Evolutionary conservation across 2,329 filamentous ascomycete genomes (phyloP).

Genomic region (Magnaporthiopsis rhizophila): DNA sequence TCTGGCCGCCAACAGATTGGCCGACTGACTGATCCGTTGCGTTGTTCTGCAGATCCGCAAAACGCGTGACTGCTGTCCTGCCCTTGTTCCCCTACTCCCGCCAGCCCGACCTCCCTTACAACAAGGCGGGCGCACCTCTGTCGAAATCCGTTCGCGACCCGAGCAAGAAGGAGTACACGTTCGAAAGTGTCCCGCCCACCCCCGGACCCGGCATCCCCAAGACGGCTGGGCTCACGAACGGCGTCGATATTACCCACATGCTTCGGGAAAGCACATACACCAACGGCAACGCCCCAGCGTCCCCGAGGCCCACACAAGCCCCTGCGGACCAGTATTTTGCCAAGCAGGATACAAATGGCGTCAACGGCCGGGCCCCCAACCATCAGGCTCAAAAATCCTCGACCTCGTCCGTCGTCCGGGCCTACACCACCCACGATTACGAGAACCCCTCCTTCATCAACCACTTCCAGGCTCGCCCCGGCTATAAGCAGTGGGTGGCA

Average conservation of each 20-base stretch:
- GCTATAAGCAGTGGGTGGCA: conserved; percentile 98
- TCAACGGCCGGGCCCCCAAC: conserved; percentile 26
- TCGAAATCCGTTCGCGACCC: conserved; percentile 41
- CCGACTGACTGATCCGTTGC: background rate
- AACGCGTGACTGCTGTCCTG: conserved; percentile 85
- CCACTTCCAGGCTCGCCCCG: conserved; percentile 69
- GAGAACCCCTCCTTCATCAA: conserved; percentile 49
- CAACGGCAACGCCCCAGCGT: conserved; percentile 30
- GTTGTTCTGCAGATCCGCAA: conserved; percentile 51
- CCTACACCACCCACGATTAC: conserved; percentile 57
- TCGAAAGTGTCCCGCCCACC: conserved; percentile 85
- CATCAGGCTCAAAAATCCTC: conserved; percentile 27
- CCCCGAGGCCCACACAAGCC: conserved; percentile 18
- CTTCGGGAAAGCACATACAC: conserved; percentile 58
- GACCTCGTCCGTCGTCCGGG: conserved; percentile 31
- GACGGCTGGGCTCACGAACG: conserved; percentile 57
- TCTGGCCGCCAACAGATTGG: conserved; percentile 57
- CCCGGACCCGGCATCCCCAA: conserved; percentile 66
- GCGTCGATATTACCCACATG: conserved; percentile 65
- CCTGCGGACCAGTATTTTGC: conserved; percentile 10
- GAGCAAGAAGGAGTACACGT: conserved; percentile 61
- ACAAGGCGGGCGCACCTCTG: conserved; percentile 86
- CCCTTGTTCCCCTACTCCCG: conserved; percentile 95
- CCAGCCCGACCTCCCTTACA: conserved; percentile 94
- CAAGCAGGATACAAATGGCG: conserved; percentile 17